Base-by-base conservation (phyloP, 78 protist species). In the Guillardia theta region DNA sequence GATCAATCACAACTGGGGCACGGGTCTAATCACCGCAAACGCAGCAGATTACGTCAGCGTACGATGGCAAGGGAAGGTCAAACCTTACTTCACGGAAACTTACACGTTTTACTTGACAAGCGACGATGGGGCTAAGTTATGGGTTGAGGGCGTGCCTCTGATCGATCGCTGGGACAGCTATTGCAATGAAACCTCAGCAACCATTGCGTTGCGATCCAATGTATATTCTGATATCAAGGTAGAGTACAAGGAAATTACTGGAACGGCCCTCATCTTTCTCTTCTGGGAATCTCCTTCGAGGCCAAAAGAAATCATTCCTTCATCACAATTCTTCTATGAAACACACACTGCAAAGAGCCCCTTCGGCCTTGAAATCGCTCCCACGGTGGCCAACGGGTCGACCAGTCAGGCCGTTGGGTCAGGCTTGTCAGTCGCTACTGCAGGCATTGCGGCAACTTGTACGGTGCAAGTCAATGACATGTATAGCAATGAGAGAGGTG, bases 101-200 rank as follows among this genome's bases (percentile, higher is more conserved):
- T 88, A 48, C 64, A 88, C 93, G 33, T 88, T 88, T 64, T 43
- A 33, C 30, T 41, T 27, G 3, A 88, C 93, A 36, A 30, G 76
- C 4, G 93, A 88, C 93, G 93, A 88, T 48, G 93, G 93, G 8
- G 64, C 70, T 2, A 41, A 27, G 64, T 41, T 88, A 4, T 88
- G 93, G 93, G 93, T 88, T 39, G 93, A 88, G 45, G 39, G 39
- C 4, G 83, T 88, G 21, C 54, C 93, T 10, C 22, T 88, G 41
- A 30, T 88, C 1, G 93, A 88, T 43, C 30, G 93, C 41, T 88
- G 54, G 70, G 93, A 88, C 24, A 48, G 64, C 93, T 48, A 22
- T 44, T 88, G 93, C 62, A 88, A 88, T 64, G 93, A 88, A 19
- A 88, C 93, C 18, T 8, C 93, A 22, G 93, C 93, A 9, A 88